A percentile compares a stretch with the other conserved stretches of the same genome.
These are phyloP conservation scores for Drechslerella dactyloides DNA, from an alignment of 2,329 filamentous ascomycete species.

Conservation along the genomic window DNA sequence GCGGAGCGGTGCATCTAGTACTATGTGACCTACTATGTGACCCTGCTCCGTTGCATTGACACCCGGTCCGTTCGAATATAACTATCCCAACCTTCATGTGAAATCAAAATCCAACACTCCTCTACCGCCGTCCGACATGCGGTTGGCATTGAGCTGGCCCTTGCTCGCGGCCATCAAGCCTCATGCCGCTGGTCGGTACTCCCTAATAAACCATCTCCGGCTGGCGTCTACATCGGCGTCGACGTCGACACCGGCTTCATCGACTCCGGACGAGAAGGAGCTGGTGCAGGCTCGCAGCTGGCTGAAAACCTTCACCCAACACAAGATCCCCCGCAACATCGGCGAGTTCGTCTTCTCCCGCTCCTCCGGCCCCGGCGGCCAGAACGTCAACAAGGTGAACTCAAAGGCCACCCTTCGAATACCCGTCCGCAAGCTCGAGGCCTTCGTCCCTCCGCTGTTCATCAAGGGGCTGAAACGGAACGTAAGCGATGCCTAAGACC, in stretches of 20 bases:
- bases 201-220: background rate
- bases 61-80: too few relatives aligned
- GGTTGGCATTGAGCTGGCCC: background rate
- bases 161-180: background rate
- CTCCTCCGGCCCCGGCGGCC: conserved; percentile 39
- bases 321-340: conserved; percentile 17
- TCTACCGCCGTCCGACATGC: background rate
- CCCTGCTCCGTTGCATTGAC: too few relatives aligned
- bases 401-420: conserved; percentile 40
- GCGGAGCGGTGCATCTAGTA: too few relatives aligned
- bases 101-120: background rate
- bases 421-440: conserved; percentile 19
- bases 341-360: conserved; percentile 23
- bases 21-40: too few relatives aligned
- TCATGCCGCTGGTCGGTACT: background rate
- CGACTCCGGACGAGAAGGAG: conserved; percentile 9
- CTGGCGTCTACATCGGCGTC: background rate
- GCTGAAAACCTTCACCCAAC: conserved; percentile 1
- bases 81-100: background rate
- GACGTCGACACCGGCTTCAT: background rate
- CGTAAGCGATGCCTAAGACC: background rate
- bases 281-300: conserved; percentile 19
- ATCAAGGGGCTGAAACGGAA: conserved; percentile 23
- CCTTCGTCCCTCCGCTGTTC: conserved; percentile 23
- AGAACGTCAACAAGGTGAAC: conserved; percentile 43